Evolutionary conservation across 1,284 basidiomycete genomes (phyloP).

Genomic region (Agaricales sp.): DNA sequence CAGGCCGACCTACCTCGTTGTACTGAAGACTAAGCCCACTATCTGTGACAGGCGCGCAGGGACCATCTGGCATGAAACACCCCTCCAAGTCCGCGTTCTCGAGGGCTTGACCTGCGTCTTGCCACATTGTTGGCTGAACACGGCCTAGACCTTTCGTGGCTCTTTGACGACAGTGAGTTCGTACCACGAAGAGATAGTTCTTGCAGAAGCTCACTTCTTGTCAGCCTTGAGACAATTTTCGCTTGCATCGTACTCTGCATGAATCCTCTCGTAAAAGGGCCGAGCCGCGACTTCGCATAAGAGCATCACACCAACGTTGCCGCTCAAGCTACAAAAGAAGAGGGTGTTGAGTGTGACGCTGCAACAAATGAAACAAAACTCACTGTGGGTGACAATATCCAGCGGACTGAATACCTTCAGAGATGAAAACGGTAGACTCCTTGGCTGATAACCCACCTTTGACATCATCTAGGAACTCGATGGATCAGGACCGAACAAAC

Average conservation of each 20-base stretch:
- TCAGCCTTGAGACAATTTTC: constrained; percentile 31
- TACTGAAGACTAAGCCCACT: constrained; percentile 30
- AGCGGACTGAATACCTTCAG: constrained; percentile 30
- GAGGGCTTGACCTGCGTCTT: constrained; percentile 47
- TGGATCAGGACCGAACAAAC: constrained; percentile 5
- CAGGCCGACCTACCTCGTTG: constrained; percentile 46
- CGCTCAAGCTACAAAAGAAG: constrained; percentile 30
- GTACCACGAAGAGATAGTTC: constrained; percentile 14
- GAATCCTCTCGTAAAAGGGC: constrained; percentile 38
- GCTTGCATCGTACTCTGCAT: constrained; percentile 43
- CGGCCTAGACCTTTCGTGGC: constrained; percentile 45
- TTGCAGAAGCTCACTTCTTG: constrained; percentile 19
- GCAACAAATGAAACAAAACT: constrained; percentile 12
- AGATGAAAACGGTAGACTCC: background rate
- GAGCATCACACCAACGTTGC: constrained; percentile 40
- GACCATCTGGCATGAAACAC: constrained; percentile 49
- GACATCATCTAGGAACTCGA: constrained; percentile 41
- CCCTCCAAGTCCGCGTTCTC: constrained; percentile 39
- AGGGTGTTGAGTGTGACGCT: constrained; percentile 1
- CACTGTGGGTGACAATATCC: constrained; percentile 47
- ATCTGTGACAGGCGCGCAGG: constrained; percentile 23
- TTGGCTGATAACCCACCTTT: constrained; percentile 27
- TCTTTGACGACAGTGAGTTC: constrained; percentile 16
- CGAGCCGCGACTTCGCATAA: constrained; percentile 51
- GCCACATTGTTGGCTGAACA: constrained; percentile 44